A percentile compares a stretch with the other conserved stretches of the same genome.
phyloP scores from a whole-genome alignment of 2,329 filamentous ascomycete genomes.

The Cladosporium oxysporum region DNA sequence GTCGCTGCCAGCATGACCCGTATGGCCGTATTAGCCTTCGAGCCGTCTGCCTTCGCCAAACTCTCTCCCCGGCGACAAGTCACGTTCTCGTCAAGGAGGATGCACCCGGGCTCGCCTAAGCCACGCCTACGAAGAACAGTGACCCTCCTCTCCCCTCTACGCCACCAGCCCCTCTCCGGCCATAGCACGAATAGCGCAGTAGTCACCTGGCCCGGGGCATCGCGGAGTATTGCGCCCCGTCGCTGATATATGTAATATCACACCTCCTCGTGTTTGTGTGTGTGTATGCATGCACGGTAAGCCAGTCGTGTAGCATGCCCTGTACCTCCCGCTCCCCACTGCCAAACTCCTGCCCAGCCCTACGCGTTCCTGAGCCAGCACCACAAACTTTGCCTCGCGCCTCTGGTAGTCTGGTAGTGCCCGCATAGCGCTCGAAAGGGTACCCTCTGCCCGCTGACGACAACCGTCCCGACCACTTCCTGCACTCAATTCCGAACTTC shows the following conservation, averaged over 20 bases:
- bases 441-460: not conserved
- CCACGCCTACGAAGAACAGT: not conserved
- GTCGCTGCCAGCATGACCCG: constrained; percentile 1
- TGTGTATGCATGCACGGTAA: not conserved
- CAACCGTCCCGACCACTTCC: not conserved
- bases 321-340: not conserved
- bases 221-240: not conserved
- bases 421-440: not conserved
- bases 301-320: not conserved
- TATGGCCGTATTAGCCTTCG: not conserved
- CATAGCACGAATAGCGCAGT: not conserved
- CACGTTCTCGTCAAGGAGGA: constrained; percentile 1
- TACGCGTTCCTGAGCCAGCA: not conserved
- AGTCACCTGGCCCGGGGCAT: not conserved
- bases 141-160: not conserved
- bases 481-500: constrained; percentile 5
- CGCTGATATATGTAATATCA: not conserved
- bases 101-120: not conserved
- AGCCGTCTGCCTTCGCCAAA: not conserved
- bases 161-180: not conserved
- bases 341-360: constrained; percentile 1
- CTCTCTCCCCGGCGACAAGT: constrained; percentile 9
- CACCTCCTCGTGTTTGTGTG: not conserved
- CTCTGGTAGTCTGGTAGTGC: constrained; percentile 5
- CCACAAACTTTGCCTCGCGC: constrained; percentile 5